Base-by-base conservation (phyloP, 1,284 basidiomycete species). In the Ustilago sp. region DNA sequence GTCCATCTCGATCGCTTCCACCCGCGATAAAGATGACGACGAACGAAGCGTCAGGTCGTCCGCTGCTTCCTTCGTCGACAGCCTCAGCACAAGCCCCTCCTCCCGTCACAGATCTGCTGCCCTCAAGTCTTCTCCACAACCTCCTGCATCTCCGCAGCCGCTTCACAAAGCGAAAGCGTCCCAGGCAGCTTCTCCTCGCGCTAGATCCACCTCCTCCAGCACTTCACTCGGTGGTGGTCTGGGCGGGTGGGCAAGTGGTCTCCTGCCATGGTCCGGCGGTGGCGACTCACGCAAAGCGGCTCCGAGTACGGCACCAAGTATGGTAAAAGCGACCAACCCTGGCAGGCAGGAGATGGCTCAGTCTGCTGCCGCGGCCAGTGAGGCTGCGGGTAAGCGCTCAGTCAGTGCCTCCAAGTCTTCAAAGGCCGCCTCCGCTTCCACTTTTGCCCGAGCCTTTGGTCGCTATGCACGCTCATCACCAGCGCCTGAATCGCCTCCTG, bases 391-490 rank as follows among this genome's bases (percentile, higher is more conserved):
- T n/a, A 74, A 69, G 50, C 65, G 70, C 35, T 55, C 70, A 2
- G 65, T 64, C 48, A 73, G 70, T 57, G 70, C 54, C 11, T 63
- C 65, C 53, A 68, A 64, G 36, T 19, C 41, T 0, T 54, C 65
- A 19, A 74, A 74, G 36, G 68, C 48, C 2, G 65, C 67, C 19
- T 68, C 79, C 0, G 68, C 79, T 4, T 72, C 80, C 13, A 81
- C 83, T 9, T 79, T 83, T 38, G 72, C 68, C 2, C 43, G 77
- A 8, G 68, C 83, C 9, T 78, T 77, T 50, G 78, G 76, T 38
- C 89, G 74, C 15, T 75, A 75, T 41, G 75, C 68, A 4, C 70
- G 64, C 19, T 50, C 75, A 3, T 76, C 74, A 23, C 70, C 75
- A 3, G 55, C 70, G 5, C 67, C 67, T 17, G 66, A 63, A 47